Evolutionary conservation across 129 eudicot genomes (phyloP), one percentile per base, ranked within the genome.

Genomic region (Flaveria ramosissima): DNA sequence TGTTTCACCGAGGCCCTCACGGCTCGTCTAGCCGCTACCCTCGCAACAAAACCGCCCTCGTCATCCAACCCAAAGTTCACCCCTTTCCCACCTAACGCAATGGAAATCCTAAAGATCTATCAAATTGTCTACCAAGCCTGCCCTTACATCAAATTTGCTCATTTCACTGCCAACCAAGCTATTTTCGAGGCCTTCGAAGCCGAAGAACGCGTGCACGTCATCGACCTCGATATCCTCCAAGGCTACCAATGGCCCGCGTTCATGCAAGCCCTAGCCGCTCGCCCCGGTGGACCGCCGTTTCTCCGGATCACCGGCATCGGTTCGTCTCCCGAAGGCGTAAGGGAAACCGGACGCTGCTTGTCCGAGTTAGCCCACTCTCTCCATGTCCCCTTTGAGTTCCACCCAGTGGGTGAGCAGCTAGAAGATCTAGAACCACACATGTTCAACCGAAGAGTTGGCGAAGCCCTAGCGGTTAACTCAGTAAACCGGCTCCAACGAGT

Each of bases 161-260:
- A 89, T 71, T 89, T 89, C 85, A 87, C 96, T 10, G 96, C 96
- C 45, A 89, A 89, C 48, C 92, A 87, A 79, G 92, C 96, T 21
- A 89, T 89, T 39, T 87, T 85, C 23, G 96, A 89, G 82, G 96
- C 96, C 5, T 87, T 89, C 41, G 92, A 87, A 72, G 80, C 85
- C 5, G 96, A 89, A 43, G 92, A 85, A 59, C 89, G 96, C 9
- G 92, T 89, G 15, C 96, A 89, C 47, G 88, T 89, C 27, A 89
- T 89, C 30, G 96, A 89, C 78, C 86, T 89, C 43, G 92, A 89
- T 56, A 89, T 89, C 82, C 88, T 87, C 77, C 96, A 89, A 73
- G 96, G 96, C 1, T 89, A 87, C 76, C 96, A 89, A 9, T 89
- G 96, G 96, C 92, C 96, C 23, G 92, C 96, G 39, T 87, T 89